A percentile compares a stretch with the other conserved stretches of the same genome.
Evolutionary conservation across 345 rosid species (phyloP).

Genomic region (Citrus glauca): DNA sequence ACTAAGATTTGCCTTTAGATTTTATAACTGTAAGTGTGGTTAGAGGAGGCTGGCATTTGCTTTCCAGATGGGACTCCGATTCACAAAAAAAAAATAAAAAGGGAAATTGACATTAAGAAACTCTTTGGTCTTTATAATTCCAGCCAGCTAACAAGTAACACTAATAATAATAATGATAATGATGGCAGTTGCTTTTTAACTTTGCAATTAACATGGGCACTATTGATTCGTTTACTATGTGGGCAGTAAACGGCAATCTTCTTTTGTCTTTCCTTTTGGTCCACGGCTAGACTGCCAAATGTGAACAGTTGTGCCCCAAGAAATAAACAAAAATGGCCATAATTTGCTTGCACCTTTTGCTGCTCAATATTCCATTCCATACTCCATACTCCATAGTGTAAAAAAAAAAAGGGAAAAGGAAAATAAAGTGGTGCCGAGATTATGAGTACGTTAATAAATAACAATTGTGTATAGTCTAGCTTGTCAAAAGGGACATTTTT

Average conservation of each 20-base stretch:
- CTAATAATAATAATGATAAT: conserved; percentile 17
- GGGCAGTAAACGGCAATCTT: background rate
- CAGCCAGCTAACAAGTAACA: conserved; percentile 20
- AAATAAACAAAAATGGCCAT: background rate
- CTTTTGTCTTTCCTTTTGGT: background rate
- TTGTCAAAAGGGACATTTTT: background rate
- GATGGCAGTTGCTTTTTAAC: conserved; percentile 24
- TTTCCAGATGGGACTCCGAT: conserved; percentile 35
- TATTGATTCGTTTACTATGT: conserved; percentile 6
- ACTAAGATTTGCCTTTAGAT: background rate
- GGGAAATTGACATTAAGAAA: background rate
- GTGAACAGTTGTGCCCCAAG: background rate
- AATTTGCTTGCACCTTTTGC: background rate
- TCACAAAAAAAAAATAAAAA: background rate
- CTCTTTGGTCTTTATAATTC: conserved; percentile 3
- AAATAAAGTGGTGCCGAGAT: background rate
- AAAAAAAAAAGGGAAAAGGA: too few relatives aligned
- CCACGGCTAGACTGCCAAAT: background rate
- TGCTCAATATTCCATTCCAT: background rate
- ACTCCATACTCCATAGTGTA: too few relatives aligned
- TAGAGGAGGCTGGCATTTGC: conserved; percentile 25
- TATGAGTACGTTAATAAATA: background rate
- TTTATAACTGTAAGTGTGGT: conserved; percentile 5
- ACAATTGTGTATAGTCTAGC: background rate
- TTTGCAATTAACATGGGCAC: conserved; percentile 19